Evolutionary conservation across 1,139 yeast genomes (phyloP), one percentile per base, ranked within the genome.

Genomic region (Arxiozyma heterogenica): DNA sequence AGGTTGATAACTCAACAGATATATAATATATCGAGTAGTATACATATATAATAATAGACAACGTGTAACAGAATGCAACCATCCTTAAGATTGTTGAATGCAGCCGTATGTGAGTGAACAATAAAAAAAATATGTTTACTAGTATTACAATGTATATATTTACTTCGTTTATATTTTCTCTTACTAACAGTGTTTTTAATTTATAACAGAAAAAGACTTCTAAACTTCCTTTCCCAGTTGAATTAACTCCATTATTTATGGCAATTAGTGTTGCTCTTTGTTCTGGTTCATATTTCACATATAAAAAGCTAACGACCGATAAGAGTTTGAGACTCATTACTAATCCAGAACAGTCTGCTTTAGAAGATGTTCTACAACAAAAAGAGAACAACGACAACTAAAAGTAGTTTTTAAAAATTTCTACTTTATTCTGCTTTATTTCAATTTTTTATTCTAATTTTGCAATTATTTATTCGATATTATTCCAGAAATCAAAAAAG

Each of bases 221-320:
- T 53, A 73, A 71, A 61, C 52, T 69, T 64, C 58, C 61, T 47
- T 68, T 83, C 54, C 94, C 94, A 61, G 81, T 85, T 54, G 94
- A 86, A 75, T 75, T 86, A 77, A 82, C 85, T 69, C 94, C 94
- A 70, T 79, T 86, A 70, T 75, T 78, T 61, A 70, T 76, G 46
- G 82, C 81, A 45, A 74, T 78, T 72, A 86, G 83, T 64, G 83
- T 83, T 56, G 93, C 93, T 50, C 66, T 81, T 64, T 69, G 71
- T 57, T 85, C 93, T 39, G 90, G 84, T 58, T 62, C 73, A 60
- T 85, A 72, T 75, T 86, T 86, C 79, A 75, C 88, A 53, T 81
- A 81, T 75, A 85, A 84, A 77, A 88, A 86, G 71, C 74, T 86
- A 62, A 77, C 82, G 55, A 75, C 80, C 66, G 93, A 85, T 71